These are phyloP conservation scores for Scheffersomyces segobiensis DNA, from an alignment of 1,139 yeast genomes.

Conservation along the genomic window DNA sequence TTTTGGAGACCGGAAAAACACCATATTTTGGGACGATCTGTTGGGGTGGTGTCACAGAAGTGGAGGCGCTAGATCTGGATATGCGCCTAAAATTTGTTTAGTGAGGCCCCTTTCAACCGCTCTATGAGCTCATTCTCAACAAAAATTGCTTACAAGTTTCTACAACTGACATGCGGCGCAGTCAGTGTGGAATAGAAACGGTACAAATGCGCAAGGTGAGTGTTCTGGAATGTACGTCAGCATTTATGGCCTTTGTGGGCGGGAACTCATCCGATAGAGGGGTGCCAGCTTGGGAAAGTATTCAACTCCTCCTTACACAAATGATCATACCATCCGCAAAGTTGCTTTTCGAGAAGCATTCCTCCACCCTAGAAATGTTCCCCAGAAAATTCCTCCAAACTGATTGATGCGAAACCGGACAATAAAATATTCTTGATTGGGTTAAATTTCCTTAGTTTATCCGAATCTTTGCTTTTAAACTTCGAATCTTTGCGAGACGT, in stretches of 20 bases:
- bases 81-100: not conserved
- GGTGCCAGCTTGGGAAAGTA: not conserved
- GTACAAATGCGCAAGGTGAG: not conserved
- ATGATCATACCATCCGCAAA: not conserved
- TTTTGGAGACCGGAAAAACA: not conserved
- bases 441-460: not conserved
- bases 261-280: not conserved
- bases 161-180: not conserved
- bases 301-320: not conserved
- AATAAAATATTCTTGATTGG: not conserved
- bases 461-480: not conserved
- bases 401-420: not conserved
- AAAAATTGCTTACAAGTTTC: not conserved
- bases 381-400: not conserved
- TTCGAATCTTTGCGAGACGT: not conserved
- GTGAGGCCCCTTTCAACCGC: not conserved
- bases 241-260: not conserved
- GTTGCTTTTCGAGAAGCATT: not conserved
- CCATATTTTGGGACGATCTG: not conserved
- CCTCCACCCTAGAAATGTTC: not conserved
- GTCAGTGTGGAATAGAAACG: not conserved
- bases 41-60: not conserved
- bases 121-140: not conserved
- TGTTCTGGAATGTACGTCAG: not conserved
- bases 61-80: not conserved